Conservation (phyloP, 2,329 filamentous ascomycete genomes). For the Aspergillus sp. region DNA sequence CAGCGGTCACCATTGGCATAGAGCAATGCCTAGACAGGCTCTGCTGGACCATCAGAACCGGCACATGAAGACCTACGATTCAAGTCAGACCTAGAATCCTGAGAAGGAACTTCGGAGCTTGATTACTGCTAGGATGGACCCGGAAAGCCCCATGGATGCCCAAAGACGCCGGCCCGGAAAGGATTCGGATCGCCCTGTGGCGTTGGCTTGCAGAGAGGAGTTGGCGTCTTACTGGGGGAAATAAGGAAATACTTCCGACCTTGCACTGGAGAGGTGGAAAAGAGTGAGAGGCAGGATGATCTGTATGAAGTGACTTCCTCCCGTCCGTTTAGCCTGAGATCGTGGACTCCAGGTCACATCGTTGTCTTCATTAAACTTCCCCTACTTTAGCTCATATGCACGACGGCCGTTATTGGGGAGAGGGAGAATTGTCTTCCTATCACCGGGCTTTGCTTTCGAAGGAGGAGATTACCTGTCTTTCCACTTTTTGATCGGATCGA, state of each 20-base stretch:
- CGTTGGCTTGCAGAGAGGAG: background rate
- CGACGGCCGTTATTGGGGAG: background rate
- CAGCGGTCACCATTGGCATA: too few species aligned
- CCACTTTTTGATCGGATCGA: background rate
- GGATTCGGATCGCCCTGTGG: background rate
- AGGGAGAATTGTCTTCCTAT: background rate
- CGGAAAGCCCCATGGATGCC: background rate
- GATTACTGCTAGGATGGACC: background rate
- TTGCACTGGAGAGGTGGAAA: too few species aligned
- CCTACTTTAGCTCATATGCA: background rate
- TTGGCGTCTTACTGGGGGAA: background rate
- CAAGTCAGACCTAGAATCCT: too few species aligned
- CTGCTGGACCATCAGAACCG: too few species aligned
- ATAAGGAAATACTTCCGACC: background rate
- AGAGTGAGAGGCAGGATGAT: too few species aligned
- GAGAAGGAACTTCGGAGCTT: background rate
- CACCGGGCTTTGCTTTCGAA: background rate
- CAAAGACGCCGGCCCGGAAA: background rate
- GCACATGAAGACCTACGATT: too few species aligned
- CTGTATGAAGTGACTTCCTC: too few species aligned
- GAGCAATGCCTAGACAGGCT: too few species aligned
- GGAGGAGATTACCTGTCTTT: background rate
- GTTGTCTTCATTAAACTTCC: background rate
- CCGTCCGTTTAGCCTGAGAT: too few species aligned
- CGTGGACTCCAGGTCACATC: background rate